Evolutionary conservation across 306 rosid species (phyloP), one percentile per base, ranked within the genome.

Genomic region (Trifolium fragiferum): DNA sequence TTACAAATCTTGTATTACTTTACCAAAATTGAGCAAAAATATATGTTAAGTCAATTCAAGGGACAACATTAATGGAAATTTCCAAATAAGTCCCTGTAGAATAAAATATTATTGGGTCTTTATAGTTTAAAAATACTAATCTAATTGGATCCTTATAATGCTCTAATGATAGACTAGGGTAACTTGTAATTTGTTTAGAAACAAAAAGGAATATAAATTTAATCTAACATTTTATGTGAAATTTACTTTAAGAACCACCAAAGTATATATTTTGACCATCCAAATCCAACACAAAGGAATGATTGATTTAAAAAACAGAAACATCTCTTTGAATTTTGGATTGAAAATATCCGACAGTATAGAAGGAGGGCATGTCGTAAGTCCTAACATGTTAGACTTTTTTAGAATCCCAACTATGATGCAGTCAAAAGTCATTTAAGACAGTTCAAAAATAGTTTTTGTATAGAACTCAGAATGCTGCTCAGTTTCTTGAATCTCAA

Each of bases 401-500:
- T 63, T 76, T 43, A 8, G 55, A 70, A 8, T 49, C 18, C 41
- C 49, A 20, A 30, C 32, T 12, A 70, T 68, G 43, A 30, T 43
- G 55, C 55, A 38, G 77, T 35, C 37, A 63, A 50, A 44, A 35
- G 46, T 75, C 46, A 27, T 41, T 8, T 37, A 64, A 55, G 9
- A 72, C 33, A 41, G 40, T 30, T 53, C 51, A 64, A 54, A 16
- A n/a, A n/a, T 64, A 10, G 18, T 68, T 20, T 11, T 50, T 20
- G 73, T 47, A 38, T 37, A 68, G 27, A 65, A 55, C 25, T 55
- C 44, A 27, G 60, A 57, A 50, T 38, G 57, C 51, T 38, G 5
- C 53, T 53, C 14, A 61, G 38, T 50, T 59, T 74, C 66, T 50
- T 23, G 55, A 75, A 25, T 75, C 69, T 63, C 57, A 67, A 59